Evolutionary conservation across 805 yeast genomes (phyloP).

Genomic region (Komagataella ulmi): DNA sequence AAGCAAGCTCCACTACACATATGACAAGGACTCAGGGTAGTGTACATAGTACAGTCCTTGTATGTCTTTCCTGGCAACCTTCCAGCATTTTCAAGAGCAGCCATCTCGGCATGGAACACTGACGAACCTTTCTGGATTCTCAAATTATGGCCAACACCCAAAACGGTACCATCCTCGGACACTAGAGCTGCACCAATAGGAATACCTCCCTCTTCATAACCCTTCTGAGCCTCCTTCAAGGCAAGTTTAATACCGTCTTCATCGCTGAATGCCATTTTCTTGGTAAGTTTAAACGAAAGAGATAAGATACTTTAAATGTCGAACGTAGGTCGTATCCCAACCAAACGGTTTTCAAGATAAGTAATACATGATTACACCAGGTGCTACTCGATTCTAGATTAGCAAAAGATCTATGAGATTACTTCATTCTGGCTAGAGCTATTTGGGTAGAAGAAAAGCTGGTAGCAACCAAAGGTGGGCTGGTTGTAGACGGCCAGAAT

Average conservation of each 20-base stretch:
- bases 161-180: conserved; percentile 60
- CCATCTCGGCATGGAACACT: conserved; percentile 84
- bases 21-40: conserved; percentile 84
- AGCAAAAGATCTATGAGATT: neutral
- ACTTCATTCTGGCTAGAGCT: neutral
- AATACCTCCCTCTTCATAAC: conserved; percentile 76
- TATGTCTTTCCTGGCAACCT: conserved; percentile 70
- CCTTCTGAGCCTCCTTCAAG: conserved; percentile 54
- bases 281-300: neutral
- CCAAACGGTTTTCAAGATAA: neutral
- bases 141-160: conserved; percentile 86
- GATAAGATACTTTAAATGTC: neutral
- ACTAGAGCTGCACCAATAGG: conserved; percentile 78
- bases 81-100: conserved; percentile 84
- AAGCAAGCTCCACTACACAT: conserved; percentile 95
- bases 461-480: neutral
- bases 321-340: neutral
- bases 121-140: conserved; percentile 78
- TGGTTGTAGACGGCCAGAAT: no score
- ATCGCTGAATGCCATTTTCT: conserved; percentile 44
- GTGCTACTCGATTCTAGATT: neutral
- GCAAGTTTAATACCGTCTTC: conserved; percentile 55
- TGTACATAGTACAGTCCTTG: conserved; percentile 80
- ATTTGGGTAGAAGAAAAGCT: neutral
- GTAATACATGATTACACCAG: neutral